A percentile compares a stretch with the other conserved stretches of the same genome.
phyloP scores from a whole-genome alignment of 169 alveolate species.

The Cryptosporidium parvum region DNA sequence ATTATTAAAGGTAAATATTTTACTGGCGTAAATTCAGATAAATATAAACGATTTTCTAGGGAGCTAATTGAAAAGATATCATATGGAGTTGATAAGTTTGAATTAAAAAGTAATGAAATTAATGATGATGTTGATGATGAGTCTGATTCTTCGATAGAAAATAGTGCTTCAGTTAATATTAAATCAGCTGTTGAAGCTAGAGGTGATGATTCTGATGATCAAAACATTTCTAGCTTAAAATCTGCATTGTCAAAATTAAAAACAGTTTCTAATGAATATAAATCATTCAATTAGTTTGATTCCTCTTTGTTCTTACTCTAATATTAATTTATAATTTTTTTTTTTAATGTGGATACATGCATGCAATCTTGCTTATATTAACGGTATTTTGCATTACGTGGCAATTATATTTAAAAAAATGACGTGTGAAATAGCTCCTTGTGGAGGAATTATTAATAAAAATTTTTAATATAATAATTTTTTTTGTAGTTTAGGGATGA shows the following conservation, averaged over 20 bases:
- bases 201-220: slow-evolving; percentile 32
- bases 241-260: slow-evolving; percentile 51
- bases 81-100: not conserved
- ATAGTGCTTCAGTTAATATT: not conserved
- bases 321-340: slow-evolving; percentile 4
- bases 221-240: slow-evolving; percentile 17
- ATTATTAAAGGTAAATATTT: slow-evolving; percentile 7
- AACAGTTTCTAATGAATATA: slow-evolving; percentile 44
- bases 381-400: slow-evolving; percentile 45
- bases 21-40: not conserved
- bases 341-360: slow-evolving; percentile 45
- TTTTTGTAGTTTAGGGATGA: slow-evolving; percentile 38
- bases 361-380: slow-evolving; percentile 13
- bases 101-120: not conserved
- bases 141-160: slow-evolving; percentile 5
- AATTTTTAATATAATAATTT: slow-evolving; percentile 12
- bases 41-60: not conserved
- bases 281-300: not conserved
- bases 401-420: not conserved
- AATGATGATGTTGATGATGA: slow-evolving; percentile 23
- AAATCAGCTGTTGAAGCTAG: too few relatives aligned
- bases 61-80: not conserved
- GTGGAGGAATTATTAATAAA: slow-evolving; percentile 3
- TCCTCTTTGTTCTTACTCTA: not conserved
- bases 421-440: slow-evolving; percentile 38